Conservation (phyloP, 306 rosid genomes). For the Carpinus viminea region DNA sequence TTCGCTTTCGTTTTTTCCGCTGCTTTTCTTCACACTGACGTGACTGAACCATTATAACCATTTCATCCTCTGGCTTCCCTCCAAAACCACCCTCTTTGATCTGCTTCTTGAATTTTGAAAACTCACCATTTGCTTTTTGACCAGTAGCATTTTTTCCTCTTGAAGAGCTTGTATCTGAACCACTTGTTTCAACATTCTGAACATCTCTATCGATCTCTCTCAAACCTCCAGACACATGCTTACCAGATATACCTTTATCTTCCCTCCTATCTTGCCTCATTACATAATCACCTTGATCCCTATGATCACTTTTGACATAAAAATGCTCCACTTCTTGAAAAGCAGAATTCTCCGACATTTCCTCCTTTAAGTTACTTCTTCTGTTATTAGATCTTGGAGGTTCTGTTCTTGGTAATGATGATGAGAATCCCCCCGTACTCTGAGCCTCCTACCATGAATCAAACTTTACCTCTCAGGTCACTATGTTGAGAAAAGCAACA, state of each 20-base stretch:
- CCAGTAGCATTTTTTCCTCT: slow-evolving; percentile 61
- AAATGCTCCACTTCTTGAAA: slow-evolving; percentile 50
- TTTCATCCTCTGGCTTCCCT: slow-evolving; percentile 70
- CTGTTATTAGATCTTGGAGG: slow-evolving; percentile 40
- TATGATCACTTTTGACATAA: slow-evolving; percentile 45
- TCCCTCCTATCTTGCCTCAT: slow-evolving; percentile 41
- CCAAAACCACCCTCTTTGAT: slow-evolving; percentile 44
- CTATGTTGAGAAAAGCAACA: slow-evolving; percentile 34
- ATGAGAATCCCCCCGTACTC: slow-evolving; percentile 50
- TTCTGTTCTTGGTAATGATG: slow-evolving; percentile 50
- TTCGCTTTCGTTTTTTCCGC: slow-evolving; percentile 86
- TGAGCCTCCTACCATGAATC: slow-evolving; percentile 65
- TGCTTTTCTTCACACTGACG: slow-evolving; percentile 49
- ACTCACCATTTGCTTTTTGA: slow-evolving; percentile 45
- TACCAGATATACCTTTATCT: slow-evolving; percentile 49
- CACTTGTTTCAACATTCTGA: slow-evolving; percentile 84
- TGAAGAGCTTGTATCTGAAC: slow-evolving; percentile 78
- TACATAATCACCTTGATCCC: slow-evolving; percentile 44
- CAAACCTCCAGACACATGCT: slow-evolving; percentile 48
- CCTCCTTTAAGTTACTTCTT: slow-evolving; percentile 62
- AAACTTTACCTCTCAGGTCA: slow-evolving; percentile 49
- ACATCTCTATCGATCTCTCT: slow-evolving; percentile 52
- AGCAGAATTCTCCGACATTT: slow-evolving; percentile 69
- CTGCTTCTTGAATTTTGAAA: slow-evolving; percentile 50
- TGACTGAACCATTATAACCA: slow-evolving; percentile 57